Evolutionary conservation across 257 asterid genomes (phyloP).

Genomic region (Fraxinus cuspidata): DNA sequence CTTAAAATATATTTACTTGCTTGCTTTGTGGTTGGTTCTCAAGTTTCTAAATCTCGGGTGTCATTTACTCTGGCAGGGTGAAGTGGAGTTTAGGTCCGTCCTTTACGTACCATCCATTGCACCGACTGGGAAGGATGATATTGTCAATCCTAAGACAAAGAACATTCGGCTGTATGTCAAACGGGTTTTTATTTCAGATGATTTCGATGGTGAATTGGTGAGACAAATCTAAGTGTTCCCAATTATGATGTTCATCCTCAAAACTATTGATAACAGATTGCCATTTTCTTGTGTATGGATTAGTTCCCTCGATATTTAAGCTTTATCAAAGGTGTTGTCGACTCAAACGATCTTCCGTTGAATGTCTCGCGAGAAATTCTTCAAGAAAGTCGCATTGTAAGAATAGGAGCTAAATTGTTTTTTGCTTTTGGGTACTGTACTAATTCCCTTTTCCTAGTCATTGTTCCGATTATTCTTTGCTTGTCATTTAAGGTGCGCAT

Average conservation of each 20-base stretch:
- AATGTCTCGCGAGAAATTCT: slow-evolving; percentile 98
- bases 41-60: neutral
- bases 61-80: slow-evolving; percentile 64
- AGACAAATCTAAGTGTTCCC: slow-evolving; percentile 28
- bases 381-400: slow-evolving; percentile 98
- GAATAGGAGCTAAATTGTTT: slow-evolving; percentile 29
- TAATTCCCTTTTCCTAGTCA: slow-evolving; percentile 2
- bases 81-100: slow-evolving; percentile 93
- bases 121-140: slow-evolving; percentile 80
- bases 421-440: neutral
- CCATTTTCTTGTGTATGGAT: slow-evolving; percentile 24
- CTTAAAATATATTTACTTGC: neutral
- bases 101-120: slow-evolving; percentile 82
- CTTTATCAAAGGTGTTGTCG: slow-evolving; percentile 96
- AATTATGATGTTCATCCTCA: neutral
- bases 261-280: neutral
- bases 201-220: slow-evolving; percentile 99
- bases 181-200: slow-evolving; percentile 94
- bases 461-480: slow-evolving; percentile 14
- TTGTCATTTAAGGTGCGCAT: slow-evolving; percentile 67
- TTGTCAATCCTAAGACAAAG: slow-evolving; percentile 82
- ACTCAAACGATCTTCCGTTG: slow-evolving; percentile 95
- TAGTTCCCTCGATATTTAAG: slow-evolving; percentile 98
- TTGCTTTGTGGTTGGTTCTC: slow-evolving; percentile 17
- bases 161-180: slow-evolving; percentile 91